These are phyloP conservation scores for Ophiostoma ulmi DNA, from an alignment of 2,329 filamentous ascomycete genomes.

Conservation along the genomic window DNA sequence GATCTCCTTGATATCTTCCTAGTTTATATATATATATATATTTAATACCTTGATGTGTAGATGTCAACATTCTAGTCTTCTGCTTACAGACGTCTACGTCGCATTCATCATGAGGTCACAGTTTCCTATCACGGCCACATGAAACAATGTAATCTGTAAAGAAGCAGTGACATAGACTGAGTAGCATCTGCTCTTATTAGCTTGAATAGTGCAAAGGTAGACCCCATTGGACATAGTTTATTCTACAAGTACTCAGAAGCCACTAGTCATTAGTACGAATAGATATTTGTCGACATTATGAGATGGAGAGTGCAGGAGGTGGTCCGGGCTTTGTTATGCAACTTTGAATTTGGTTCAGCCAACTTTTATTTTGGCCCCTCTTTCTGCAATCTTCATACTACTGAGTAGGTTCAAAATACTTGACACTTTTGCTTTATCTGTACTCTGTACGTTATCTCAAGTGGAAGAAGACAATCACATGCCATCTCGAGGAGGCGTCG, in stretches of 20 bases:
- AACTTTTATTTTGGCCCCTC: background rate
- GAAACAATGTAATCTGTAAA: constrained; percentile 12
- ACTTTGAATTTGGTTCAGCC: constrained; percentile 16
- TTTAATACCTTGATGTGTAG: background rate
- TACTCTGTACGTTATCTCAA: no score
- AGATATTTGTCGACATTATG: background rate
- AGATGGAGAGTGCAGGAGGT: constrained; percentile 8
- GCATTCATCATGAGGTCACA: constrained; percentile 6
- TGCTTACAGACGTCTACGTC: background rate
- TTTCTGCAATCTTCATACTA: background rate
- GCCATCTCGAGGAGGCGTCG: background rate
- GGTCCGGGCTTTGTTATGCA: constrained; percentile 16
- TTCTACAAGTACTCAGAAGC: background rate
- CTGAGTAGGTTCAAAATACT: no score
- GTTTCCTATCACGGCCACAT: constrained; percentile 8
- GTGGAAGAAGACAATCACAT: background rate
- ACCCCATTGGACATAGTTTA: background rate
- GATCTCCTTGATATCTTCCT: no score
- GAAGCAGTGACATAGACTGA: background rate
- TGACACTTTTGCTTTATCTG: no score
- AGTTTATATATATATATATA: background rate
- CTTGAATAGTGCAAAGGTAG: background rate
- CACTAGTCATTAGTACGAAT: background rate
- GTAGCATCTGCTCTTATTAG: background rate
- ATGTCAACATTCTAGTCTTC: background rate